Base-by-base conservation (phyloP, 108 stramenopile genomes). In the Nitzschia putrida region DNA sequence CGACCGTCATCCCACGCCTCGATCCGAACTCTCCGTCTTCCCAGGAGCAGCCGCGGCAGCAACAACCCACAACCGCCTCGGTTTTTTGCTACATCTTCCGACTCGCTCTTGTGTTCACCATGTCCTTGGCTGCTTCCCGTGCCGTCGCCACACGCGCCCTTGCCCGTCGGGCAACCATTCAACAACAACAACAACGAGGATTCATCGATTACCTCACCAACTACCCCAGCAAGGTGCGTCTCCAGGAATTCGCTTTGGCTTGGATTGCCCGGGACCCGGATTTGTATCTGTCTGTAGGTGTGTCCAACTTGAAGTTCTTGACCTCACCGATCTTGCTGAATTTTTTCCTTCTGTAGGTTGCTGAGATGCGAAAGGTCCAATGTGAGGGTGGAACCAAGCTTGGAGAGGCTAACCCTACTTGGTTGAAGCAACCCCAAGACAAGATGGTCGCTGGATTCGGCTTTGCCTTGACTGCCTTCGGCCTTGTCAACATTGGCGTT, bases 181-280 rank as follows among this genome's bases (percentile, higher is more conserved):
- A 50, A 49, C 76, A 59, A 41, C 72, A 73, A 59, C 85, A 87
- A 69, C 71, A 69, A 50, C 81, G 88, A 60, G 70, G 76, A 12
- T 66, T 92, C 61, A 59, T 92, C 25, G 72, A 88, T 61, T 92
- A 80, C 61, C 57, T 92, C 75, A 79, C 77, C 49, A 88, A 92
- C 60, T 89, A 89, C 57, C 91, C 91, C 49, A 87, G 89, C 69
- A 87, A 82, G 88, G 91, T 92, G 66, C 64, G 90, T 72, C 12
- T 25, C 22, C 2, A 3, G 24, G 22, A 55, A 55, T 55, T 25
- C 21, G 24, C 24, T 25, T 55, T 22, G 22, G 13, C 13, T 55
- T 16, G 20, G 20, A 18, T 20, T 50, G 49, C 16, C 1, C 18
- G 16, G 49, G 49, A 50, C 54, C 54, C 54, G 54, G 54, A 55